Base-by-base conservation (phyloP, 1,139 yeast genomes). In the Yamadazyma blattariae region DNA sequence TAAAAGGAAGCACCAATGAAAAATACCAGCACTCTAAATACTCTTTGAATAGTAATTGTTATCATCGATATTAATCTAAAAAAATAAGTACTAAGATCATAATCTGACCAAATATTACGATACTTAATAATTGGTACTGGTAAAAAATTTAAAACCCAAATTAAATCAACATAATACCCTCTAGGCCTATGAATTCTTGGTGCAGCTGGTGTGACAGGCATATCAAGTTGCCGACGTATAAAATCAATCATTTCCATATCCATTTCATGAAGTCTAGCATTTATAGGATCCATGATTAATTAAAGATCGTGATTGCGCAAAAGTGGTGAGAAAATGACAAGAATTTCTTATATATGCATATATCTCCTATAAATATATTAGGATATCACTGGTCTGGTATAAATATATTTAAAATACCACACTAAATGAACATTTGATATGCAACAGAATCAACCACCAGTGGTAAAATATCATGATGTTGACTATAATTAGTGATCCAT, bases 121-220 rank as follows among this genome's bases (percentile, higher is more conserved):
- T 52, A 62, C 32, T 53, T 47, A 23, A 64, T 47, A 6, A 58
- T 46, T 1, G 67, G 62, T 10, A 63, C 41, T 0, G 71, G 68
- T 2, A 64, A 27, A 4, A 36, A 34, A 8, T 38, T 54, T 37
- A 39, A 46, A 13, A 36, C 34, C 57, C 58, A 54, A 35, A 44
- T 29, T 2, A 51, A n/a, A 21, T 37, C 30, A 9, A 42, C 29
- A 27, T 45, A 46, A 11, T n/a, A n/a, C n/a, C n/a, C 25, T 5
- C 25, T 22, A 6, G n/a, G 25, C 7, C 19, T 17, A 17, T 7
- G 19, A n/a, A n/a, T n/a, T 17, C 19, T 17, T 17, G 19, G 19
- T 17, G n/a, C n/a, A n/a, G n/a, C n/a, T n/a, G n/a, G n/a, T n/a
- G n/a, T n/a, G n/a, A n/a, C n/a, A n/a, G n/a, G n/a, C n/a, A n/a